Percentiles rank a stretch among this genome's conserved stretches.
phyloP scores from a whole-genome alignment of 805 yeast species.

The Maudiozyma barnettii region DNA sequence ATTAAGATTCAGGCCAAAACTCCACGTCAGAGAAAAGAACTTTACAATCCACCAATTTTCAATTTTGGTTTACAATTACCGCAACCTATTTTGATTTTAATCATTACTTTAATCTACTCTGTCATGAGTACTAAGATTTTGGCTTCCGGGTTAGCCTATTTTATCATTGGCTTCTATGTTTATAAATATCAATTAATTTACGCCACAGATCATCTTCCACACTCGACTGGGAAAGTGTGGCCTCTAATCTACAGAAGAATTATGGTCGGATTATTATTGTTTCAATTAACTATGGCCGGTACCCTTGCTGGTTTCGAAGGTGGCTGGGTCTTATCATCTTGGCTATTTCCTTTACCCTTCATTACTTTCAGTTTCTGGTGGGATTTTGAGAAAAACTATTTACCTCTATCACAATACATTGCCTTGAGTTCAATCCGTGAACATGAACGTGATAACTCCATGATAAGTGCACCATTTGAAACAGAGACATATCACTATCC shows the following conservation, averaged over 20 bases:
- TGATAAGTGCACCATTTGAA: slow-evolving; percentile 16
- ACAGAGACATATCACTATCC: slow-evolving; percentile 67
- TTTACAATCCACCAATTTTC: slow-evolving; percentile 83
- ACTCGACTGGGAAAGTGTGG: slow-evolving; percentile 96
- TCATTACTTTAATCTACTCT: slow-evolving; percentile 78
- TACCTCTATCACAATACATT: slow-evolving; percentile 75
- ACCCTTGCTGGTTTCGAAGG: slow-evolving; percentile 68
- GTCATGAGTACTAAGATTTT: slow-evolving; percentile 83
- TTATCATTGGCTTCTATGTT: slow-evolving; percentile 76
- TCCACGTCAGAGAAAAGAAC: slow-evolving; percentile 67
- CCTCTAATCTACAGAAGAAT: slow-evolving; percentile 79
- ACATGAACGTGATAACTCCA: slow-evolving; percentile 28
- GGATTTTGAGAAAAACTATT: slow-evolving; percentile 72
- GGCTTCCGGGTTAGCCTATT: slow-evolving; percentile 75
- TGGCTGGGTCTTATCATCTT: slow-evolving; percentile 65
- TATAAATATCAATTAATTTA: slow-evolving; percentile 85
- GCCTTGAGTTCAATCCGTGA: slow-evolving; percentile 73
- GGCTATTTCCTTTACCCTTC: slow-evolving; percentile 68
- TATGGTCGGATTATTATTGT: slow-evolving; percentile 66
- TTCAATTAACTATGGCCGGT: slow-evolving; percentile 91
- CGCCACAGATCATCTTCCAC: slow-evolving; percentile 90
- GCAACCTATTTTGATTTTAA: slow-evolving; percentile 77
- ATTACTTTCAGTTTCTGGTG: slow-evolving; percentile 56
- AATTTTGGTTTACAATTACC: slow-evolving; percentile 89
- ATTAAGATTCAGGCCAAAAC: slow-evolving; percentile 59